Conservation (phyloP, 2,329 filamentous ascomycete genomes). For the Monosporascus cannonballus region DNA sequence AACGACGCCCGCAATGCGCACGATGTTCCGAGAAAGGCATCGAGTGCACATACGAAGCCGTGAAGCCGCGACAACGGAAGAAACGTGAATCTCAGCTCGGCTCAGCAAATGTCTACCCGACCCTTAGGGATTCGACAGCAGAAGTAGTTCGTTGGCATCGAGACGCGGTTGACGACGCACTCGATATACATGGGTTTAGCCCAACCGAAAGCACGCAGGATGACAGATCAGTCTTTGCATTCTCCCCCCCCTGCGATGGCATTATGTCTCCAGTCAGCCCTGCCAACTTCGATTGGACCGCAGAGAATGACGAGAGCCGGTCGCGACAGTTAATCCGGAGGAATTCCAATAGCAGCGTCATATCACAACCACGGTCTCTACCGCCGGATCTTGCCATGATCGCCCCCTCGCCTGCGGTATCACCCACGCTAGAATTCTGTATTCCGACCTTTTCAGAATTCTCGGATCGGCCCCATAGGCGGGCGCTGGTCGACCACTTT, state of each 20-base stretch:
- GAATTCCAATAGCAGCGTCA: constrained; percentile 11
- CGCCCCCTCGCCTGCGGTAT: constrained; percentile 30
- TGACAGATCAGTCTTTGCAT: constrained; percentile 10
- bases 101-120: constrained; percentile 6
- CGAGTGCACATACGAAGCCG: constrained; percentile 44
- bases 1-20: constrained; percentile 43
- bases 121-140: constrained; percentile 5
- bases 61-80: constrained; percentile 35
- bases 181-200: constrained; percentile 15
- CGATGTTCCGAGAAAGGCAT: constrained; percentile 44
- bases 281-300: constrained; percentile 24
- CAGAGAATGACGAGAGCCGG: constrained; percentile 9
- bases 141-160: constrained; percentile 18
- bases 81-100: constrained; percentile 28
- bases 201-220: constrained; percentile 13
- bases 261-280: constrained; percentile 27
- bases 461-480: constrained; percentile 45
- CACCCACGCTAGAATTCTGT: constrained; percentile 44
- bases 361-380: constrained; percentile 20
- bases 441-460: constrained; percentile 52
- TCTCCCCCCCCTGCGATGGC: constrained; percentile 10
- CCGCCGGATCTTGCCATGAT: constrained; percentile 35
- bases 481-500: constrained; percentile 55
- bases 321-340: constrained; percentile 13
- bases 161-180: constrained; percentile 8